These are phyloP conservation scores for Purpureocillium takamizusanense DNA, from an alignment of 2,329 filamentous ascomycete species.

Conservation along the genomic window DNA sequence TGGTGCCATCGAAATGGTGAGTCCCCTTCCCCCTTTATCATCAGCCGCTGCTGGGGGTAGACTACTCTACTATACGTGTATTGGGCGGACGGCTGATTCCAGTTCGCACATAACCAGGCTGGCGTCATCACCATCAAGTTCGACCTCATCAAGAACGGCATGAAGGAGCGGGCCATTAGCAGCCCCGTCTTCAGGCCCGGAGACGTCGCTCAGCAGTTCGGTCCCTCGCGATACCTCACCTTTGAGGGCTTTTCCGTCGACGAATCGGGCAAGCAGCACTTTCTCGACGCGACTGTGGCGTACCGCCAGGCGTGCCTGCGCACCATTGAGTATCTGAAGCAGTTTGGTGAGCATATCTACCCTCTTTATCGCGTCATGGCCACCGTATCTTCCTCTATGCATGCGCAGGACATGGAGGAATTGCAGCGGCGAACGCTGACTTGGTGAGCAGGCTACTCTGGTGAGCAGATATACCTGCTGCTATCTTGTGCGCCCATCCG, in stretches of 20 bases:
- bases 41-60: too few species aligned
- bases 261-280: constrained; percentile 81
- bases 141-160: constrained; percentile 73
- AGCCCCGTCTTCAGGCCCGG: constrained; percentile 80
- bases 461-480: constrained; percentile 77
- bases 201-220: constrained; percentile 81
- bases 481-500: constrained; percentile 80
- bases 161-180: constrained; percentile 66
- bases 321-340: constrained; percentile 26
- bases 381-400: too few species aligned
- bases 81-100: neutral
- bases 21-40: neutral
- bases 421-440: too few species aligned
- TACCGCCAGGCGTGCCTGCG: constrained; percentile 73
- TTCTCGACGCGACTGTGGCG: constrained; percentile 76
- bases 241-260: constrained; percentile 79
- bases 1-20: constrained; percentile 77
- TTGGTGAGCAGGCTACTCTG: constrained; percentile 41
- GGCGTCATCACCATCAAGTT: constrained; percentile 87
- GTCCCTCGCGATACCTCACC: constrained; percentile 52
- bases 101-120: too few species aligned
- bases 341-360: constrained; percentile 17
- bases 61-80: too few species aligned
- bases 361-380: too few species aligned
- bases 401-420: too few species aligned